Evolutionary conservation across 2,329 filamentous ascomycete genomes (phyloP), one percentile per base, ranked within the genome.

Genomic region (Pestalotiopsis sp.): DNA sequence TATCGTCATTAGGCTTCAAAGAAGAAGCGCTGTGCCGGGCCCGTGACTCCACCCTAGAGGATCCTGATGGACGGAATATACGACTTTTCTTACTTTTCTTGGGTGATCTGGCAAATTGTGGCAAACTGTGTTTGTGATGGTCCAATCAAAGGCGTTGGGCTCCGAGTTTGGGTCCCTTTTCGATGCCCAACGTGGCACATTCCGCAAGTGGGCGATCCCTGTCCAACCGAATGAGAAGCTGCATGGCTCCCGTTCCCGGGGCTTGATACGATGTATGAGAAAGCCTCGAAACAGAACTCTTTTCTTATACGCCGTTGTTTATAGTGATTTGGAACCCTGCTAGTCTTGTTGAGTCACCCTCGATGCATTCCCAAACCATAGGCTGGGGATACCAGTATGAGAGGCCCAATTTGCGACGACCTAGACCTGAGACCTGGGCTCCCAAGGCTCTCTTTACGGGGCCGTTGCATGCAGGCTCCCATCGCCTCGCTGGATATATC

Each of bases 321-420:
- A 65, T 68, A 70, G 41, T 71, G 67, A 78, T 78, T 78, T 75
- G 76, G 70, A 69, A 75, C 75, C 76, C 76, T 73, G 71, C 69
- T 23, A 14, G 14, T 52, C 20, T 23, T 25, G 71, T 74, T 76
- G 75, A 76, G 68, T 78, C 75, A 78, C 72, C 67, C 69, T 75
- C 20, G 45, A 52, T 17, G 45, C 20, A 9, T 52, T 20, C 45
- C 45, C 45, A 52, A 52, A 52, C 45, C 45, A 52, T 70, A 72
- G 71, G 69, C 71, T 72, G 71, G 70, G 71, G 70, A 71, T 68
- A 68, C 68, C 72, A 39, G 31, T 52, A 52, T 17, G 27, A n/a
- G 14, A 25, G 70, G 64, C 64, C 55, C 64, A 52, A 27, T 66
- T 17, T 70, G 62, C 72, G 68, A 64, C 67, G 62, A 73, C 72